Conservation (phyloP, 2,329 filamentous ascomycete species). For the Cladophialophora carrionii region DNA sequence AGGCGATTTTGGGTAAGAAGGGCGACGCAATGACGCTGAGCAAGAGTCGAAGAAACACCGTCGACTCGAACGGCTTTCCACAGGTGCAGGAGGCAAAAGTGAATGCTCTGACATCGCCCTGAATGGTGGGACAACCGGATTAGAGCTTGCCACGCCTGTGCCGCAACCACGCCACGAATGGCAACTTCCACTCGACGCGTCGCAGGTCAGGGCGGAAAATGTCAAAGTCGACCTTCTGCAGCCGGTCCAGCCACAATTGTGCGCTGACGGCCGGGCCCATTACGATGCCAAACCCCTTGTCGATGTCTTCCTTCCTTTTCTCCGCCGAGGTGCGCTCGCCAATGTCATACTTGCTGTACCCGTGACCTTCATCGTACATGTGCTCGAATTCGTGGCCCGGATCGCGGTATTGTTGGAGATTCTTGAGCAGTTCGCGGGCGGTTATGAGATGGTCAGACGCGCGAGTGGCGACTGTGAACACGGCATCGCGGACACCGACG, state of each 20-base stretch:
- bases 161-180: constrained; percentile 73
- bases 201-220: constrained; percentile 68
- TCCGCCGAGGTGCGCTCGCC: constrained; percentile 40
- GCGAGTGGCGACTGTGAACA: constrained; percentile 88
- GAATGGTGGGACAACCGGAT: not conserved
- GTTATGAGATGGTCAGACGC: constrained; percentile 97
- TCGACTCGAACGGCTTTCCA: constrained; percentile 42
- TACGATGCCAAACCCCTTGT: constrained; percentile 68
- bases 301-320: constrained; percentile 54
- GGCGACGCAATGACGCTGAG: constrained; percentile 55
- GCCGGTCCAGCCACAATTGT: constrained; percentile 72
- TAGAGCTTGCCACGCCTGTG: constrained; percentile 59
- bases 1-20: constrained; percentile 72
- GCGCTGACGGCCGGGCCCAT: constrained; percentile 75
- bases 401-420: constrained; percentile 71
- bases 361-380: constrained; percentile 71
- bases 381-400: constrained; percentile 90
- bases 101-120: constrained; percentile 1
- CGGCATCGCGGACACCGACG: constrained; percentile 79
- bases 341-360: constrained; percentile 51
- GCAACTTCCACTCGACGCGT: constrained; percentile 77
- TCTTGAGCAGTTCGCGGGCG: constrained; percentile 85
- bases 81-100: constrained; percentile 10
- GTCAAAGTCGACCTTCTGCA: constrained; percentile 85
- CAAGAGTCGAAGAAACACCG: constrained; percentile 62